Conservation (phyloP, 2,329 filamentous ascomycete species). For the Penicillium sp. region DNA sequence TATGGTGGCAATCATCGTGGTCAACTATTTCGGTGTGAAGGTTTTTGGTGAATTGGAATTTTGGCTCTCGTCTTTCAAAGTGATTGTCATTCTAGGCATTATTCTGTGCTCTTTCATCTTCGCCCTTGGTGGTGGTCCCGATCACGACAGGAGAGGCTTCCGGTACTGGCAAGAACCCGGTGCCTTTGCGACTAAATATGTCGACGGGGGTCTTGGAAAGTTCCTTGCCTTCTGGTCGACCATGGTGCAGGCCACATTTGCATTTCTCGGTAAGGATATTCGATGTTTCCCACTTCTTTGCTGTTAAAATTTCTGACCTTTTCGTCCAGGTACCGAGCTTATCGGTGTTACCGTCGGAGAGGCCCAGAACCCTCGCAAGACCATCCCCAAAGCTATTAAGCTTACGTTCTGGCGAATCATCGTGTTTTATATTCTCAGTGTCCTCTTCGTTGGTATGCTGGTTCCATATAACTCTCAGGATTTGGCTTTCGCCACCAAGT, state of each 20-base stretch:
- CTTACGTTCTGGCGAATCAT: conserved; percentile 82
- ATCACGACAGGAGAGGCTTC: conserved; percentile 66
- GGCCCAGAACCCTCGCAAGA: conserved; percentile 77
- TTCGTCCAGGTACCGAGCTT: conserved; percentile 60
- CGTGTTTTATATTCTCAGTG: conserved; percentile 76
- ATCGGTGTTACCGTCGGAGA: conserved; percentile 80
- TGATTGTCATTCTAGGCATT: conserved; percentile 67
- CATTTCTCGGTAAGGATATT: conserved; percentile 64
- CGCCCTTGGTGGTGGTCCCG: conserved; percentile 67
- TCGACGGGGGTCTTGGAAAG: conserved; percentile 51
- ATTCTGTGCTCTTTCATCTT: conserved; percentile 69
- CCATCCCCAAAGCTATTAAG: conserved; percentile 78
- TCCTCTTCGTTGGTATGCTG: conserved; percentile 75
- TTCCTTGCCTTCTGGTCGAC: conserved; percentile 71
- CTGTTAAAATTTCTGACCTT: neutral
- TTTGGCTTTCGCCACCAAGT: conserved; percentile 56
- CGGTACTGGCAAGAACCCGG: conserved; percentile 69
- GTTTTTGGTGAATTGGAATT: conserved; percentile 72
- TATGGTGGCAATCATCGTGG: conserved; percentile 63
- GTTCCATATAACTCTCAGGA: conserved; percentile 70
- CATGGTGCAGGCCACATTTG: conserved; percentile 77
- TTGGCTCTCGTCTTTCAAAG: conserved; percentile 67
- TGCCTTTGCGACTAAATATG: conserved; percentile 57
- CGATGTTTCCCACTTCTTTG: neutral
- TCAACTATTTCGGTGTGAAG: conserved; percentile 72